A percentile compares a stretch with the other conserved stretches of the same genome.
Conservation (phyloP, 2,329 filamentous ascomycete genomes). For the Lecanosticta acicola region DNA sequence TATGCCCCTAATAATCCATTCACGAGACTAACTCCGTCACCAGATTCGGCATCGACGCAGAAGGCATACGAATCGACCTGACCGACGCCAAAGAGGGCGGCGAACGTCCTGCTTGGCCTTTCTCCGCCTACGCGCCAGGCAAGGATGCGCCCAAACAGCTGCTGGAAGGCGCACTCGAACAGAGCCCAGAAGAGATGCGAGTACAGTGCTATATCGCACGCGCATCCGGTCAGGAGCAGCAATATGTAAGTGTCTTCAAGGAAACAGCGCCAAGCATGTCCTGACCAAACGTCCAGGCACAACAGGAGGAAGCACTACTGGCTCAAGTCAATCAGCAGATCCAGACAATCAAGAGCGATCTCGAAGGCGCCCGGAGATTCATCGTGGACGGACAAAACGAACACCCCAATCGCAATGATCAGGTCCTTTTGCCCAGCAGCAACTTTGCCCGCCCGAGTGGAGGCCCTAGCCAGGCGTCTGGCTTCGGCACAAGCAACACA, state of each 20-base stretch:
- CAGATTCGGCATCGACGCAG: constrained; percentile 53
- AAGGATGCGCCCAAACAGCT: constrained; percentile 72
- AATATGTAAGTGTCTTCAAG: constrained; percentile 44
- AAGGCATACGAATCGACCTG: constrained; percentile 47
- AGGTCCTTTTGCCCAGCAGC: constrained; percentile 10
- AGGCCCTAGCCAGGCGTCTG: constrained; percentile 11
- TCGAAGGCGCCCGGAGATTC: constrained; percentile 67
- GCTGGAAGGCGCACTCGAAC: constrained; percentile 76
- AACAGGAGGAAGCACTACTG: constrained; percentile 15
- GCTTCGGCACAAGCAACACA: constrained; percentile 8
- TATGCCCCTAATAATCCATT: no score
- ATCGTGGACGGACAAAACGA: constrained; percentile 60
- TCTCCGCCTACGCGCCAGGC: constrained; percentile 80
- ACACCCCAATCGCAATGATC: constrained; percentile 61
- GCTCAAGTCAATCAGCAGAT: constrained; percentile 41
- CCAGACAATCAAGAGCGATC: constrained; percentile 60
- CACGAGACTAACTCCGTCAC: constrained; percentile 10
- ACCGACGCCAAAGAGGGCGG: constrained; percentile 53
- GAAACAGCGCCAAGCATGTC: no score
- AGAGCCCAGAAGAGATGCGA: constrained; percentile 83
- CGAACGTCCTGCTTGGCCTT: constrained; percentile 75
- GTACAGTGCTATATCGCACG: constrained; percentile 62
- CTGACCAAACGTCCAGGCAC: neutral
- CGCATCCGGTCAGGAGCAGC: constrained; percentile 52
- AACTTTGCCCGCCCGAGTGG: constrained; percentile 5